phyloP scores from a whole-genome alignment of 1,139 yeast species.

The Geotrichum reessii region DNA sequence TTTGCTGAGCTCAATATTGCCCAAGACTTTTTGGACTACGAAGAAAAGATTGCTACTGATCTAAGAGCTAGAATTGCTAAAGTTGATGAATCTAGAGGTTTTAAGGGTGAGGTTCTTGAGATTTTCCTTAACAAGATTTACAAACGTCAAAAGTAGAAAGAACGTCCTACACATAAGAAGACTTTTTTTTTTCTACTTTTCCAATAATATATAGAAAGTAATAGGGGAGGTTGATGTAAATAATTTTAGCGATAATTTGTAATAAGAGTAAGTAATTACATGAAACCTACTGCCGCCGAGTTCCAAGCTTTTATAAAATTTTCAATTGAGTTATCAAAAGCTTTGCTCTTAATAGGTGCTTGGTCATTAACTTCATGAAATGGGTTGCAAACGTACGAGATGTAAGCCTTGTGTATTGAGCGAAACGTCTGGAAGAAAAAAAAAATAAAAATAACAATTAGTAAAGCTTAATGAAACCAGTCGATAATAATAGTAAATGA shows the following conservation, averaged over 20 bases:
- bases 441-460: not conserved
- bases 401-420: constrained; percentile 35
- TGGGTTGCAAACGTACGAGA: constrained; percentile 38
- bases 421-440: constrained; percentile 28
- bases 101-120: constrained; percentile 77
- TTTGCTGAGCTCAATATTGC: constrained; percentile 72
- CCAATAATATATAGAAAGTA: not conserved
- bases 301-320: constrained; percentile 27
- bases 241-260: not conserved
- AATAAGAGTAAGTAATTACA: constrained; percentile 3
- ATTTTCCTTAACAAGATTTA: constrained; percentile 85
- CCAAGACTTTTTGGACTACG: constrained; percentile 68
- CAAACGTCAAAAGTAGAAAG: constrained; percentile 73
- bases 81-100: constrained; percentile 86
- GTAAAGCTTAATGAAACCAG: no score
- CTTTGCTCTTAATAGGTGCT: constrained; percentile 28
- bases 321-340: constrained; percentile 29
- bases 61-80: constrained; percentile 58
- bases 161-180: not conserved
- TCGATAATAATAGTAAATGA: no score
- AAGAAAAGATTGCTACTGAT: constrained; percentile 65
- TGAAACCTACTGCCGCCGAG: constrained; percentile 18
- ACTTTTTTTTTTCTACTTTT: not conserved
- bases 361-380: constrained; percentile 31
- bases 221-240: not conserved